These are phyloP conservation scores for Lonicera japonica DNA, from an alignment of 129 eudicot genomes.

Conservation along the genomic window DNA sequence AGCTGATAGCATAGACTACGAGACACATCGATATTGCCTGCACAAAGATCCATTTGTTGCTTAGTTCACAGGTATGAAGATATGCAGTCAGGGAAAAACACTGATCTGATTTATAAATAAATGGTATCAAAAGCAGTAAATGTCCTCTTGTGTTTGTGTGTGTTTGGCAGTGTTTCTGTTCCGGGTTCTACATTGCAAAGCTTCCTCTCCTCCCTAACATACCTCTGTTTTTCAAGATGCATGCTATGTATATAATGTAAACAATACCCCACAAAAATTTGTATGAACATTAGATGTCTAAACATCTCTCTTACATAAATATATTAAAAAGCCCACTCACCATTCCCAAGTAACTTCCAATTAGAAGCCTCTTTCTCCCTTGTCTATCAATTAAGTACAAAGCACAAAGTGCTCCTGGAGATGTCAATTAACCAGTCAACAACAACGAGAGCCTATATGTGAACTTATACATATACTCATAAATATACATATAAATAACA, in stretches of 20 bases:
- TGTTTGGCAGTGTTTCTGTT: too few relatives aligned
- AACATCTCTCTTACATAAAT: not conserved
- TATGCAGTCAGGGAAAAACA: not conserved
- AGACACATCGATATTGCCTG: slow-evolving; percentile 81
- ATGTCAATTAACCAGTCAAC: slow-evolving; percentile 11
- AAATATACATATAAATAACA: not conserved
- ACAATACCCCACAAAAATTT: not conserved
- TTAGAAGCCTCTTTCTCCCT: slow-evolving; percentile 67
- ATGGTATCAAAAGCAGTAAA: not conserved
- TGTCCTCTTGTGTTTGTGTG: too few relatives aligned
- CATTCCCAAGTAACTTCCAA: slow-evolving; percentile 91
- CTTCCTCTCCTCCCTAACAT: not conserved
- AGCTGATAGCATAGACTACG: slow-evolving; percentile 56
- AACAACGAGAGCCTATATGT: slow-evolving; percentile 1
- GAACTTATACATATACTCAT: not conserved
- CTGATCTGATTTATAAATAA: not conserved
- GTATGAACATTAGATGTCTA: not conserved
- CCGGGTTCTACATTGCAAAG: not conserved
- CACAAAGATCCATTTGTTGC: not conserved
- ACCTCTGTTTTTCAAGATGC: not conserved
- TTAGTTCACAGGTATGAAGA: slow-evolving; percentile 5
- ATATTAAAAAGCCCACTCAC: too few relatives aligned
- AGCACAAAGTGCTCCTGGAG: slow-evolving; percentile 75
- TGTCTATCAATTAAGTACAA: slow-evolving; percentile 70
- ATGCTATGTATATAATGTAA: not conserved